phyloP scores from a whole-genome alignment of 2,329 filamentous ascomycete species.

The Zalaria sp. region DNA sequence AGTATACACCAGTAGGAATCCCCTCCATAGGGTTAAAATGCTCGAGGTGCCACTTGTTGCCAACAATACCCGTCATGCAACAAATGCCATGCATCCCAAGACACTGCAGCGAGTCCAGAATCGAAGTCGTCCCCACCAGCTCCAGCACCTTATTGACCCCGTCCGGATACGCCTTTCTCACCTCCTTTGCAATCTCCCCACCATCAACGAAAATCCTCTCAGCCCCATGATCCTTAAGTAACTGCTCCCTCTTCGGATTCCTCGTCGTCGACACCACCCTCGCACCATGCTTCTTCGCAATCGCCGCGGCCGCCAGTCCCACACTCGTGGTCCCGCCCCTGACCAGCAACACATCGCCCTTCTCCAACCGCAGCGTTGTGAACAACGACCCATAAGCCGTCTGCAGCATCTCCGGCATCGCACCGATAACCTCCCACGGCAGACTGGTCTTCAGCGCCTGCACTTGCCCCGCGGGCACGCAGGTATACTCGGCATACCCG shows the following conservation, averaged over 20 bases:
- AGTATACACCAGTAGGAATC: conserved; percentile 24
- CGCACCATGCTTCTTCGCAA: conserved; percentile 28
- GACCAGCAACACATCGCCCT: conserved; percentile 31
- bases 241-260: conserved; percentile 17
- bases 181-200: conserved; percentile 23
- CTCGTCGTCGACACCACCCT: conserved; percentile 28
- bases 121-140: conserved; percentile 27
- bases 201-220: conserved; percentile 31
- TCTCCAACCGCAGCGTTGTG: conserved; percentile 22
- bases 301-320: conserved; percentile 31
- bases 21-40: conserved; percentile 28
- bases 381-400: conserved; percentile 29
- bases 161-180: conserved; percentile 15
- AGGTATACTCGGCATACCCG: conserved; percentile 36
- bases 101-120: conserved; percentile 31
- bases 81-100: conserved; percentile 25
- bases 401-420: conserved; percentile 37
- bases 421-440: conserved; percentile 29
- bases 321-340: conserved; percentile 35
- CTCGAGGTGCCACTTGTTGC: conserved; percentile 26
- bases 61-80: conserved; percentile 33
- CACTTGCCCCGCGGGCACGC: conserved; percentile 27
- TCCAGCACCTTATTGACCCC: conserved; percentile 33
- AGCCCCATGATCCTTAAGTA: conserved; percentile 26
- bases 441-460: conserved; percentile 23